A percentile compares a stretch with the other conserved stretches of the same genome.
These are phyloP conservation scores for Bruguiera parviflora DNA, from an alignment of 345 rosid species.

Conservation along the genomic window DNA sequence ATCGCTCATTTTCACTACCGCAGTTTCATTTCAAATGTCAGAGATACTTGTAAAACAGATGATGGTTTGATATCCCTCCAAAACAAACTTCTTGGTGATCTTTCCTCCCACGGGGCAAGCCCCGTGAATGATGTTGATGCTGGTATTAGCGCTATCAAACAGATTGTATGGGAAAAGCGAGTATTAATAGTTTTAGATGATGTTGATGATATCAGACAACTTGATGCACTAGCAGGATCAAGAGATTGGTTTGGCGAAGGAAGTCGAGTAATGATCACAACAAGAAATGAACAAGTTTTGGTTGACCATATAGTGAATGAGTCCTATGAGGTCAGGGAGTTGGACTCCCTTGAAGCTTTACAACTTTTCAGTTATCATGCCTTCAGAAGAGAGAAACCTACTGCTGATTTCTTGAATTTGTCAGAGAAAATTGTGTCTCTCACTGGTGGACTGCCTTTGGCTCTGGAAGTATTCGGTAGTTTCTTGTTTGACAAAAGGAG, in stretches of 20 bases:
- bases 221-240: conserved; percentile 43
- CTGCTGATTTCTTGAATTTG: conserved; percentile 15
- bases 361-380: conserved; percentile 63
- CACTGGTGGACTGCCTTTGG: conserved; percentile 56
- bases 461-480: conserved; percentile 71
- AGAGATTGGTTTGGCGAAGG: conserved; percentile 45
- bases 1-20: conserved; percentile 19
- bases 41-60: conserved; percentile 24
- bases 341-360: conserved; percentile 33
- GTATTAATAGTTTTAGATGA: conserved; percentile 60
- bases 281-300: conserved; percentile 44
- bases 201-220: conserved; percentile 39
- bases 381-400: conserved; percentile 47
- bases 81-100: conserved; percentile 25
- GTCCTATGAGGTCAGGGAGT: conserved; percentile 47
- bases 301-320: conserved; percentile 22
- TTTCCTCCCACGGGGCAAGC: conserved; percentile 3
- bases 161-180: conserved; percentile 18
- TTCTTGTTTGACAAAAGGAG: conserved; percentile 48
- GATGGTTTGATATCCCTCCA: conserved; percentile 43
- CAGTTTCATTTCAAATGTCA: conserved; percentile 31
- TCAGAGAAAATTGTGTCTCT: conserved; percentile 44
- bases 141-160: conserved; percentile 28
- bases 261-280: conserved; percentile 54
- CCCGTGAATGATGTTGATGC: conserved; percentile 10